Percentiles rank a stretch among this genome's conserved stretches.
Conservation (phyloP, 768 basidiomycete species). For the Kwoniella newhampshirensis region DNA sequence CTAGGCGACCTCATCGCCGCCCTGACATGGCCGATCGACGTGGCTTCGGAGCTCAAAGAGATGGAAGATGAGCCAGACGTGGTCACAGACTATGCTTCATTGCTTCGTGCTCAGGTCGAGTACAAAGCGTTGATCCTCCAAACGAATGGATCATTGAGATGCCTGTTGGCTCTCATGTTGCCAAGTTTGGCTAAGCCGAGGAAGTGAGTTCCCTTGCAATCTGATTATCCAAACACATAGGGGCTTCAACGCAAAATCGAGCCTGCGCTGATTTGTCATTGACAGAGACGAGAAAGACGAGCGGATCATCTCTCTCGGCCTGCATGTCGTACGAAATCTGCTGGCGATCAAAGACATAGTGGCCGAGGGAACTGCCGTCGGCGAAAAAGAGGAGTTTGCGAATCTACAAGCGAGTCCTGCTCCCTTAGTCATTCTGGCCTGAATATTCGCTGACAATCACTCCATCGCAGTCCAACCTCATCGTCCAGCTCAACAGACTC, state of each 20-base stretch:
- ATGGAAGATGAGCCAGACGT: conserved; percentile 72
- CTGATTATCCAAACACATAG: too few species aligned
- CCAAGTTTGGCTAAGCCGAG: conserved; percentile 71
- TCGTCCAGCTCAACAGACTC: conserved; percentile 68
- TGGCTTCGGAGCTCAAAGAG: conserved; percentile 90
- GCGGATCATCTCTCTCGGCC: conserved; percentile 80
- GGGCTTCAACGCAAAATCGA: too few species aligned
- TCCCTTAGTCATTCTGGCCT: background rate
- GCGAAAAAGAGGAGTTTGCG: conserved; percentile 76
- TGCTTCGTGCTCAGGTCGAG: conserved; percentile 73
- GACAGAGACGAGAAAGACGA: conserved; percentile 72
- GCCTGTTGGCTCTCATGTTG: conserved; percentile 60
- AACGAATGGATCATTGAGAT: conserved; percentile 30
- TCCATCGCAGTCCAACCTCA: conserved; percentile 61
- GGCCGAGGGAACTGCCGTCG: conserved; percentile 66
- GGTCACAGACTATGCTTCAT: conserved; percentile 83
- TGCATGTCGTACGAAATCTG: conserved; percentile 90
- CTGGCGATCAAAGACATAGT: conserved; percentile 86
- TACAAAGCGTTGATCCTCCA: conserved; percentile 66
- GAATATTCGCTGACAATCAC: conserved; percentile 2
- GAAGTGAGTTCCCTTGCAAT: conserved; percentile 56
- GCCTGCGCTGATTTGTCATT: background rate
- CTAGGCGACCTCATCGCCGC: conserved; percentile 82
- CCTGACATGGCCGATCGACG: conserved; percentile 98
- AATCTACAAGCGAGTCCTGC: conserved; percentile 61